phyloP scores from a whole-genome alignment of 2,329 filamentous ascomycete genomes.

The Fusarium lyarnte region DNA sequence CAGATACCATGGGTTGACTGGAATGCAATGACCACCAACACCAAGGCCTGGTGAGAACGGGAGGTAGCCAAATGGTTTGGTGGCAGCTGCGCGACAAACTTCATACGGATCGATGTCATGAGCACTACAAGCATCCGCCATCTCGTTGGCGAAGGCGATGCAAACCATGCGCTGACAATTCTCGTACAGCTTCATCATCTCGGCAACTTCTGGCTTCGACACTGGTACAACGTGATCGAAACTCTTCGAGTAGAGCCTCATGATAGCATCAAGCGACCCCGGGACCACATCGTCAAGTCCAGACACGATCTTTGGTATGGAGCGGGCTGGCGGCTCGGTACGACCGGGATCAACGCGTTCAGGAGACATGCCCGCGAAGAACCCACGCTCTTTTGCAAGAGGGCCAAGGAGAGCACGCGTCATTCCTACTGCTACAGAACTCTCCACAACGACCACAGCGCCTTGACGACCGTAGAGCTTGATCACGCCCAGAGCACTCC shows the following conservation, averaged over 20 bases:
- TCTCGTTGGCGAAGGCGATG: conserved; percentile 65
- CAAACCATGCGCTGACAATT: conserved; percentile 66
- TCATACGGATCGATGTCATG: conserved; percentile 61
- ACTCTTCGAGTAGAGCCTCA: conserved; percentile 55
- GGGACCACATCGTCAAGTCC: conserved; percentile 59
- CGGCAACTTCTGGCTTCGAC: conserved; percentile 62
- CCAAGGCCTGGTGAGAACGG: conserved; percentile 59
- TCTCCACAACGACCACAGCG: conserved; percentile 62
- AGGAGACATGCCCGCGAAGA: conserved; percentile 61
- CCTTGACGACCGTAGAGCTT: conserved; percentile 53
- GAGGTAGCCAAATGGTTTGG: conserved; percentile 64
- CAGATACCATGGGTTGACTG: conserved; percentile 64
- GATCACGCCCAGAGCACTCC: conserved; percentile 55
- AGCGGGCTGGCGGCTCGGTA: conserved; percentile 49
- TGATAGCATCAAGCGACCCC: conserved; percentile 56
- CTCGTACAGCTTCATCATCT: conserved; percentile 68
- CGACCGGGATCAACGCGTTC: conserved; percentile 64
- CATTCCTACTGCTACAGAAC: conserved; percentile 64
- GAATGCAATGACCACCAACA: conserved; percentile 66
- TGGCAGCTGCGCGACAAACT: conserved; percentile 58
- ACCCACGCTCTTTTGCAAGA: conserved; percentile 52
- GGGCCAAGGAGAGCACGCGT: conserved; percentile 60
- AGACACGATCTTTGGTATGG: conserved; percentile 64
- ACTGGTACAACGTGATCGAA: conserved; percentile 61
- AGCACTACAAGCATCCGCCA: conserved; percentile 61